Conservation (phyloP, 352 stramenopile genomes). For the Globisporangium carolinianum region DNA sequence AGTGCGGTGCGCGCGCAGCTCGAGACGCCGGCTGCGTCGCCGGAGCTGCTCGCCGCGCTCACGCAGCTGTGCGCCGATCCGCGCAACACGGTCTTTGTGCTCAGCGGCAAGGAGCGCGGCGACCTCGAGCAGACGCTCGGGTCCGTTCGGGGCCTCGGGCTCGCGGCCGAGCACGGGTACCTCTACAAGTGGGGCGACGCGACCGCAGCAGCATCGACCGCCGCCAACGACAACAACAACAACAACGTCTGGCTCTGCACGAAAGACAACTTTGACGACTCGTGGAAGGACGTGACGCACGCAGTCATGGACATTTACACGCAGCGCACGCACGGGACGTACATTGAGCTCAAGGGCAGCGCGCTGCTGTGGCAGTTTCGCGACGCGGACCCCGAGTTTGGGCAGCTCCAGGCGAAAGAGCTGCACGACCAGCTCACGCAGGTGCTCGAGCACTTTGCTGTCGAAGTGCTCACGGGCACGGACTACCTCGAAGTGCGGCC, state of each 20-base stretch:
- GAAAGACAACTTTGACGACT: slow-evolving; percentile 91
- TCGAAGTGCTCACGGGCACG: slow-evolving; percentile 90
- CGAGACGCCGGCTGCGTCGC: slow-evolving; percentile 40
- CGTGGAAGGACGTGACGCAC: slow-evolving; percentile 96
- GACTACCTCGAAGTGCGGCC: slow-evolving; percentile 94
- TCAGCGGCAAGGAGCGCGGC: slow-evolving; percentile 94
- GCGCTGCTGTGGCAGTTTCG: slow-evolving; percentile 99
- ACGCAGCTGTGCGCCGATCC: slow-evolving; percentile 91
- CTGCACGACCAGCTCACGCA: slow-evolving; percentile 96
- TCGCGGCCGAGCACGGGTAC: slow-evolving; percentile 98
- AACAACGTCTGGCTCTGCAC: slow-evolving; percentile 78
- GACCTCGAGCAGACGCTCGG: slow-evolving; percentile 93
- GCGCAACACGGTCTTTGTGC: slow-evolving; percentile 98
- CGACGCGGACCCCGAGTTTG: slow-evolving; percentile 98
- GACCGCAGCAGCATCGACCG: slow-evolving; percentile 11
- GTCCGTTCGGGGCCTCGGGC: slow-evolving; percentile 91
- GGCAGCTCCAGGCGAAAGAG: slow-evolving; percentile 97
- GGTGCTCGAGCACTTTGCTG: slow-evolving; percentile 93
- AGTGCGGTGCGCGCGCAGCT: slow-evolving; percentile 25
- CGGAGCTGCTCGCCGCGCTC: slow-evolving; percentile 85
- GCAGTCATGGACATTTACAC: slow-evolving; percentile 99
- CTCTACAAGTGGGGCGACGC: slow-evolving; percentile 93
- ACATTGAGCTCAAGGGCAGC: slow-evolving; percentile 98
- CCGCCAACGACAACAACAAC: slow-evolving; percentile 1
- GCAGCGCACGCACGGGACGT: slow-evolving; percentile 97